These are phyloP conservation scores for Cytospora schulzeri DNA, from an alignment of 2,329 filamentous ascomycete genomes.

Conservation along the genomic window DNA sequence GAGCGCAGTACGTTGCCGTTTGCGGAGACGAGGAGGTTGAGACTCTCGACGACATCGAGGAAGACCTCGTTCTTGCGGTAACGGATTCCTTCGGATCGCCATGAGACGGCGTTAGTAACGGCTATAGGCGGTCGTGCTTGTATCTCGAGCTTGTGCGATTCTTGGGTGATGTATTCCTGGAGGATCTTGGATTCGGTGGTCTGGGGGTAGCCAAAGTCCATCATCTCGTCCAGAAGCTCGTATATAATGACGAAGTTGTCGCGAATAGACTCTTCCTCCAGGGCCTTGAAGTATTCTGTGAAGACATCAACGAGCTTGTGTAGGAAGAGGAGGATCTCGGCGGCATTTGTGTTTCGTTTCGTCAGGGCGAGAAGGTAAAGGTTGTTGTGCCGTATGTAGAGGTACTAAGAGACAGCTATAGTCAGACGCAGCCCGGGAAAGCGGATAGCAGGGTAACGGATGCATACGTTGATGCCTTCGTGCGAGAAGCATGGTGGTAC, in stretches of 20 bases:
- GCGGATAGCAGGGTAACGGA: not conserved
- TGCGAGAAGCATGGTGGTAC: slow-evolving; percentile 97
- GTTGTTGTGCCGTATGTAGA: slow-evolving; percentile 99
- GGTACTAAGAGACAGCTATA: slow-evolving; percentile 64
- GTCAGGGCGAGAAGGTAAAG: slow-evolving; percentile 96
- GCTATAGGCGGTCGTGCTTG: slow-evolving; percentile 95
- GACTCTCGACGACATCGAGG: slow-evolving; percentile 92
- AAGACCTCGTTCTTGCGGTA: slow-evolving; percentile 99
- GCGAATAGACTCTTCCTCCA: slow-evolving; percentile 97
- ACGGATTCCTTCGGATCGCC: slow-evolving; percentile 95
- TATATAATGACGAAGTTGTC: slow-evolving; percentile 99
- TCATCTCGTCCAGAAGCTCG: slow-evolving; percentile 98
- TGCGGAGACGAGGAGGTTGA: slow-evolving; percentile 92
- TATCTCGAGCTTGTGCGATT: slow-evolving; percentile 97
- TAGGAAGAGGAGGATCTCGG: slow-evolving; percentile 96
- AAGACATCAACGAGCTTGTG: slow-evolving; percentile 99
- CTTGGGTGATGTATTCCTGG: slow-evolving; percentile 98
- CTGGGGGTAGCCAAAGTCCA: slow-evolving; percentile 99
- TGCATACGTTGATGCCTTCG: slow-evolving; percentile 88
- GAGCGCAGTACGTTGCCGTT: slow-evolving; percentile 94
- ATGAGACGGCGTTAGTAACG: slow-evolving; percentile 96
- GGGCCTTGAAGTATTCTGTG: slow-evolving; percentile 98
- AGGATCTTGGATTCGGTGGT: slow-evolving; percentile 98
- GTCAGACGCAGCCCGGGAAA: slow-evolving; percentile 17
- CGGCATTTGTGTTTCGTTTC: slow-evolving; percentile 98